Base-by-base conservation (phyloP, 371 early-diverging fungal species). In the Haplosporangium sp. region DNA sequence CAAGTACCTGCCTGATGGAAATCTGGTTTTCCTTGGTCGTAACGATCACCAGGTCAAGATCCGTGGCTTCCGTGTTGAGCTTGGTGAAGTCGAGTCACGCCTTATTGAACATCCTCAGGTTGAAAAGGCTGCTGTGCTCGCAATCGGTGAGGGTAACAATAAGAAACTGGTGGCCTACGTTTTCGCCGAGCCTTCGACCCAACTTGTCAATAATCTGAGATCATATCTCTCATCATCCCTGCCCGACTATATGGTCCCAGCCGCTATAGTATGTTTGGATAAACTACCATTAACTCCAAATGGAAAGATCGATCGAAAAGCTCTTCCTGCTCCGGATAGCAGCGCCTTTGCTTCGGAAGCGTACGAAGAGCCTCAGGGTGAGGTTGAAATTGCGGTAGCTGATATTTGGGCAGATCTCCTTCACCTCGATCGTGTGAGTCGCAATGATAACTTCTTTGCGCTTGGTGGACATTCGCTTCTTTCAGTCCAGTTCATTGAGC, bases 21-120 rank as follows among this genome's bases (percentile, higher is more conserved):
- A 61, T 40, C 42, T 85, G 40, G 65, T 85, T 27, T 68, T 8
- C 35, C 7, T 68, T 5, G 61, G 61, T 15, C 77, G 87, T 39
- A 64, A 20, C n/a, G 87, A 85, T 61, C 52, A 75, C n/a, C 82
- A 84, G 61, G 73, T 86, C 56, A 87, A 87, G 77, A 58, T 87
- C 19, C 75, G 77, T 34, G 88, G 88, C 3, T 84, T 71, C 62
- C 82, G 88, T 20, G 73, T 87, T 44, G 86, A 87, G 63, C 75
- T 84, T 45, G 76, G 83, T 4, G 87, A 85, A 70, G 71, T 81
- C 61, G 68, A 67, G 20, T 60, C 76, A 27, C 52, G 63, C 2
- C 60, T 75, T n/a, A 20, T 27, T 3, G 64, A 59, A 13, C 70
- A 75, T 37, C 63, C 65, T 3, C 7, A 53, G 19, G 70, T 74